Evolutionary conservation across 495 filamentous ascomycete species (phyloP).

Genomic region (Aspergillus incahuasiensis): DNA sequence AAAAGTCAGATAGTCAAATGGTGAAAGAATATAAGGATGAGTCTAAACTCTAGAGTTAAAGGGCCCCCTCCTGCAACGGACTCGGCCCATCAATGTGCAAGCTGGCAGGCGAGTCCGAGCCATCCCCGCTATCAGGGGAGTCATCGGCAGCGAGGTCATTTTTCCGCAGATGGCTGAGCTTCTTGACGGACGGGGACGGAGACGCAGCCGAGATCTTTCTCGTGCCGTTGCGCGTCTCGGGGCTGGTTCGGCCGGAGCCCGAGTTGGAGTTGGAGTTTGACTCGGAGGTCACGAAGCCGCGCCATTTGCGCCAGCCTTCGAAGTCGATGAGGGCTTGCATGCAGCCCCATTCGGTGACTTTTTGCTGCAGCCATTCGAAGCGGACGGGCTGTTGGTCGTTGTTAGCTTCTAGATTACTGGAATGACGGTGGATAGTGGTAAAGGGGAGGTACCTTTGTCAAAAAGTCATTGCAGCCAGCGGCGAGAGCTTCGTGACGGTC

Average conservation of each 20-base stretch:
- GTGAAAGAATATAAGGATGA: not conserved
- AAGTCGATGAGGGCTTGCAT: conserved; percentile 99
- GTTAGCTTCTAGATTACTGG: conserved; percentile 15
- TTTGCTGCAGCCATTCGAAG: conserved; percentile 94
- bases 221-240: conserved; percentile 19
- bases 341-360: conserved; percentile 99
- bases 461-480: conserved; percentile 95
- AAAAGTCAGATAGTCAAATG: not conserved
- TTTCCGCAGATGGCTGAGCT: conserved; percentile 17
- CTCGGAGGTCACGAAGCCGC: conserved; percentile 56
- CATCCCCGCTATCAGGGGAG: conserved; percentile 35
- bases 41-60: not conserved
- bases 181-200: conserved; percentile 1
- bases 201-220: conserved; percentile 3
- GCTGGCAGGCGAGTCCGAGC: conserved; percentile 23
- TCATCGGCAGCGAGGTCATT: conserved; percentile 31
- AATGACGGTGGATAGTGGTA: no score
- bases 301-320: conserved; percentile 98
- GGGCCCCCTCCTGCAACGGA: not conserved
- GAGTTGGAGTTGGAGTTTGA: not conserved
- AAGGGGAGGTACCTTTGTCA: conserved; percentile 73
- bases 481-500: conserved; percentile 93
- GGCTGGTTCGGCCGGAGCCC: conserved; percentile 23
- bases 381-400: conserved; percentile 78
- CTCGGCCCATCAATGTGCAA: not conserved